phyloP scores from a whole-genome alignment of 2,329 filamentous ascomycete species.

The Fusarium sp. region DNA sequence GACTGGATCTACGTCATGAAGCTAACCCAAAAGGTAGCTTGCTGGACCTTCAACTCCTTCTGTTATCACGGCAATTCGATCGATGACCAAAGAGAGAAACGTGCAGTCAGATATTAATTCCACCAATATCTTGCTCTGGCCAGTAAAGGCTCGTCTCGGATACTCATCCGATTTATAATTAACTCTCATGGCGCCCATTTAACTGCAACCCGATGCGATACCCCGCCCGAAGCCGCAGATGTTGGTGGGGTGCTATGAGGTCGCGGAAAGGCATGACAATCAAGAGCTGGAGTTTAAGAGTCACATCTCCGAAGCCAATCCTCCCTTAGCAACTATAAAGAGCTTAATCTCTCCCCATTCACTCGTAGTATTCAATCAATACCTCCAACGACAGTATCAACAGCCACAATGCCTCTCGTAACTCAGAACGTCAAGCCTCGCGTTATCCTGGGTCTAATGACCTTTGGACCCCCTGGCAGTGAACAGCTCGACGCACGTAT shows the following conservation, averaged over 20 bases:
- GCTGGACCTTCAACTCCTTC: not conserved
- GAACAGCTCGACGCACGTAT: conserved; percentile 74
- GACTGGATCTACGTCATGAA: conserved; percentile 25
- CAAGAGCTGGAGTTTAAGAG: conserved; percentile 37
- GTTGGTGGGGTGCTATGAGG: conserved; percentile 23
- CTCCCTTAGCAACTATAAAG: conserved; percentile 15
- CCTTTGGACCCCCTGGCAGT: conserved; percentile 74
- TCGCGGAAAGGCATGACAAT: conserved; percentile 15
- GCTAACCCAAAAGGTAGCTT: conserved; percentile 2
- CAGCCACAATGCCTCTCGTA: conserved; percentile 59
- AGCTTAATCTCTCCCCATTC: not conserved
- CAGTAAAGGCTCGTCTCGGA: conserved; percentile 4
- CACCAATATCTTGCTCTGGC: not conserved
- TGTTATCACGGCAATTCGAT: not conserved
- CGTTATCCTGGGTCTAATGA: conserved; percentile 88
- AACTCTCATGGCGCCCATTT: not conserved
- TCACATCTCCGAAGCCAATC: conserved; percentile 28
- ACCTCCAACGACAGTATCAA: not conserved
- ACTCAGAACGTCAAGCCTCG: conserved; percentile 65
- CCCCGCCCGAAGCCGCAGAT: conserved; percentile 29
- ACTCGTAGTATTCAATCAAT: not conserved
- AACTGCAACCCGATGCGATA: conserved; percentile 3
- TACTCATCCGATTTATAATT: not conserved
- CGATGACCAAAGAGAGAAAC: not conserved
- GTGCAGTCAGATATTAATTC: not conserved